These are phyloP conservation scores for Pythium apleroticum DNA, from an alignment of 352 stramenopile species.

Conservation along the genomic window DNA sequence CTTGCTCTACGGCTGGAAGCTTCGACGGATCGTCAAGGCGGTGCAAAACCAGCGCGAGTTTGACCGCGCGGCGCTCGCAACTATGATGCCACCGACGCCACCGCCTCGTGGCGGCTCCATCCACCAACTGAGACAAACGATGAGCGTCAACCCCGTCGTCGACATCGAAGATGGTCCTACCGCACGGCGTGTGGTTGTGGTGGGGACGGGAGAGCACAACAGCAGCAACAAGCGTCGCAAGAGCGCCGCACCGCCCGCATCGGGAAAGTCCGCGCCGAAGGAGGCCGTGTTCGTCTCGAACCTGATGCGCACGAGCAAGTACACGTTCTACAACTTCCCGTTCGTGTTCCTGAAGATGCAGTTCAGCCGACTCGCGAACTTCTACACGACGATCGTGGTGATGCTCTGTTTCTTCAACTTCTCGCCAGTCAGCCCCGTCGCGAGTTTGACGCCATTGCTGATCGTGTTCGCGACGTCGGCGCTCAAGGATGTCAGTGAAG, in stretches of 20 bases:
- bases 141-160: slow-evolving; percentile 59
- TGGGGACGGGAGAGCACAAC: slow-evolving; percentile 31
- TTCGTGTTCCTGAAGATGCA: slow-evolving; percentile 91
- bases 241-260: slow-evolving; percentile 24
- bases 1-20: slow-evolving; percentile 87
- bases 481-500: slow-evolving; percentile 85
- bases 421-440: slow-evolving; percentile 78
- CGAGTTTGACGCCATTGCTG: slow-evolving; percentile 80
- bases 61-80: slow-evolving; percentile 74
- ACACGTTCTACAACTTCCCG: slow-evolving; percentile 90
- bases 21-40: slow-evolving; percentile 83
- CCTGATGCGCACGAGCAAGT: slow-evolving; percentile 87
- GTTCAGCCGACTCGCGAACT: slow-evolving; percentile 87
- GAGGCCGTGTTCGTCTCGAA: slow-evolving; percentile 65
- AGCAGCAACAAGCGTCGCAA: slow-evolving; percentile 28
- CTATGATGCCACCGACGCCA: slow-evolving; percentile 58
- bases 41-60: slow-evolving; percentile 81
- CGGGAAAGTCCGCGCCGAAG: slow-evolving; percentile 11
- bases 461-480: slow-evolving; percentile 90
- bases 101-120: slow-evolving; percentile 22
- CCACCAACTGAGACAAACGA: slow-evolving; percentile 45
- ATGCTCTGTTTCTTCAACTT: slow-evolving; percentile 89
- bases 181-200: slow-evolving; percentile 45
- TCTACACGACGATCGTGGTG: slow-evolving; percentile 89
- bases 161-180: slow-evolving; percentile 35